These are phyloP conservation scores for Debaryomyces sp. DNA, from an alignment of 1,139 yeast genomes.

Conservation along the genomic window DNA sequence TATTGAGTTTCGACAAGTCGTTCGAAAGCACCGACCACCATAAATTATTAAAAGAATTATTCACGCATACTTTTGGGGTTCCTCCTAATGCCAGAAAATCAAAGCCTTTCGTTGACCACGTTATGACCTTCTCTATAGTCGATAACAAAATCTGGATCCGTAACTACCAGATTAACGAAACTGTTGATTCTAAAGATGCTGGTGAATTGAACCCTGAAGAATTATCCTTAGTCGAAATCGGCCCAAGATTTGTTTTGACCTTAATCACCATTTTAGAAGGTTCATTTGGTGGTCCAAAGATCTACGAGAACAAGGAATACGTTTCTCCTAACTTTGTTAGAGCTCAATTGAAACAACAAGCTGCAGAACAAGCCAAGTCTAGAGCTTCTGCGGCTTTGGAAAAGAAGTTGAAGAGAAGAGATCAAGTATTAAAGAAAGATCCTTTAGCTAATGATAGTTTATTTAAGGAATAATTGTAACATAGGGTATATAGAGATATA, in stretches of 20 bases:
- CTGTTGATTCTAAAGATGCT: conserved; percentile 53
- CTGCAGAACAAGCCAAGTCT: conserved; percentile 76
- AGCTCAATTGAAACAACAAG: conserved; percentile 80
- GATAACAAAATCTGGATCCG: conserved; percentile 96
- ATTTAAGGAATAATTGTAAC: conserved; percentile 49
- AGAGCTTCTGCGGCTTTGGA: conserved; percentile 82
- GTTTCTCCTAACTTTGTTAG: conserved; percentile 95
- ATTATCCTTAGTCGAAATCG: conserved; percentile 85
- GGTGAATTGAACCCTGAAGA: conserved; percentile 48
- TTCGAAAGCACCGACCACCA: conserved; percentile 66
- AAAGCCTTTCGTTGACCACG: conserved; percentile 95
- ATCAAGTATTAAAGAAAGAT: conserved; percentile 72
- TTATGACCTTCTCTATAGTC: conserved; percentile 87
- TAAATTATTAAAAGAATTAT: conserved; percentile 79
- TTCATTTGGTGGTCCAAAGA: conserved; percentile 97
- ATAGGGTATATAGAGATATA: conserved; percentile 1
- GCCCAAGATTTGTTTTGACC: conserved; percentile 95
- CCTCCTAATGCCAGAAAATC: conserved; percentile 95
- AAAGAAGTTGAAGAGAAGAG: conserved; percentile 75
- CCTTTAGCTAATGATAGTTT: conserved; percentile 82
- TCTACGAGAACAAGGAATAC: conserved; percentile 94
- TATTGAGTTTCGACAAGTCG: conserved; percentile 81
- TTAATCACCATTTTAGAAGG: conserved; percentile 93
- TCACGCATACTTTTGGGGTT: conserved; percentile 88
- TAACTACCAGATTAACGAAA: conserved; percentile 89